Evolutionary conservation across 176 grass and related monocot species (phyloP).

Genomic region (Oryza brachyantha): DNA sequence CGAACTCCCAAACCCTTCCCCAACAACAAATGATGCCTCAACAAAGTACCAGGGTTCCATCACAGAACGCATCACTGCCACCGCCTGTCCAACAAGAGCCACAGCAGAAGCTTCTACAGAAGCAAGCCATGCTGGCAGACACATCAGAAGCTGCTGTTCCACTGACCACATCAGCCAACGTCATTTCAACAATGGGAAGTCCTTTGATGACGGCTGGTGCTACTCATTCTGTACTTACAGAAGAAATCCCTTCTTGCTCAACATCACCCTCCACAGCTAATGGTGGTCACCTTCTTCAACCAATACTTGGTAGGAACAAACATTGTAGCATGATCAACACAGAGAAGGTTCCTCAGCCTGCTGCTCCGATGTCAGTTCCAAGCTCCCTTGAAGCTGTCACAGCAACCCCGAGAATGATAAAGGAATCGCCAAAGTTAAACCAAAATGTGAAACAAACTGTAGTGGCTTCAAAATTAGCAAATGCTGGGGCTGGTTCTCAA

Average conservation of each 20-base stretch:
- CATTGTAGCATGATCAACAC: constrained; percentile 40
- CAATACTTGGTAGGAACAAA: constrained; percentile 41
- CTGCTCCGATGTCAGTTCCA: constrained; percentile 46
- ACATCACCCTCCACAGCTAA: constrained; percentile 75
- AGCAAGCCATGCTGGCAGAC: constrained; percentile 47
- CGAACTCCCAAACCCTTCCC: constrained; percentile 57
- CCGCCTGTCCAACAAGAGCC: constrained; percentile 41
- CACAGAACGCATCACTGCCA: constrained; percentile 31
- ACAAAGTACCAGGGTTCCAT: constrained; percentile 47
- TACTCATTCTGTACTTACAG: constrained; percentile 63
- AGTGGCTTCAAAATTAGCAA: constrained; percentile 57
- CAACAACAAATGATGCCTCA: constrained; percentile 67
- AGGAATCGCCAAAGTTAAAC: constrained; percentile 57
- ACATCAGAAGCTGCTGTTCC: constrained; percentile 35
- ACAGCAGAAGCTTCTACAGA: constrained; percentile 62
- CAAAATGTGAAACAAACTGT: constrained; percentile 61
- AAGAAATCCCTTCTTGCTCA: constrained; percentile 88
- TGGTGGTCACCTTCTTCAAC: constrained; percentile 46
- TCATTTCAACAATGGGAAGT: constrained; percentile 37
- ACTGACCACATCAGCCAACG: constrained; percentile 11
- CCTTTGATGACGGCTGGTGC: constrained; percentile 44
- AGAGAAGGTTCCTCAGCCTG: constrained; percentile 56
- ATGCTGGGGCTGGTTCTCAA: constrained; percentile 44
- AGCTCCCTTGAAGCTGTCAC: constrained; percentile 52
- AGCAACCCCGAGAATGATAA: constrained; percentile 25